Evolutionary conservation across 2,329 filamentous ascomycete genomes (phyloP), one percentile per base, ranked within the genome.

Genomic region (Fusarium sambucinum): DNA sequence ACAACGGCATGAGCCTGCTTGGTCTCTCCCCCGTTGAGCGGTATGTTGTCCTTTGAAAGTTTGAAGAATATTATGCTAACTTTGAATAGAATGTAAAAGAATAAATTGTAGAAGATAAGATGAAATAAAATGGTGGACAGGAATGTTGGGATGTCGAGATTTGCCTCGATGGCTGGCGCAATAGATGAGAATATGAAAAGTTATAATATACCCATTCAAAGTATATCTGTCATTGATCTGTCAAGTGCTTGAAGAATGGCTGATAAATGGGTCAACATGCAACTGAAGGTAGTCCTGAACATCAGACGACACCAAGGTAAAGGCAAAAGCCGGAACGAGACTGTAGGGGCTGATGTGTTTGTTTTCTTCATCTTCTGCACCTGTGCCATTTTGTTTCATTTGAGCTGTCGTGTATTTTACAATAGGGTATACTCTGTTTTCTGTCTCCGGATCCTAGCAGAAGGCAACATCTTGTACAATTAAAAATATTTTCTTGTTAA

Each of bases 1-100:
- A 86, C 74, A 97, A 96, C 78, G 93, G 92, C 64, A 96, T 97
- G 93, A 86, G 86, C 66, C 79, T 96, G 73, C 82, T 97, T 69
- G 93, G 93, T 3, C 81, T 97, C 77, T 89, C 84, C 54, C 93
- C 93, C 12, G 90, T 97, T 47, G 89, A 95, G 64, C 76, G 79
- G 78, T 79, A 75, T 42, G 73, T 72, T 46, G 6, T 2, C 3
- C 21, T 9, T 25, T 6, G 3, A n/a, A 2, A 4, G 8, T 19
- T 3, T 16, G 11, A 9, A 3, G 10, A 13, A 7, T 3, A 1
- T 0, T 38, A 16, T 21, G 27, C 73, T 74, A 58, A 74, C 38
- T 6, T 10, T 61, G 32, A 33, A 27, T 6, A 74, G 73, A 66
- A 74, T 74, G 73, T 74, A 74, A 73, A 55, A 23, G 29, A 21